These are phyloP conservation scores for Parastagonospora avenae DNA, from an alignment of 2,329 filamentous ascomycete genomes.

Conservation along the genomic window DNA sequence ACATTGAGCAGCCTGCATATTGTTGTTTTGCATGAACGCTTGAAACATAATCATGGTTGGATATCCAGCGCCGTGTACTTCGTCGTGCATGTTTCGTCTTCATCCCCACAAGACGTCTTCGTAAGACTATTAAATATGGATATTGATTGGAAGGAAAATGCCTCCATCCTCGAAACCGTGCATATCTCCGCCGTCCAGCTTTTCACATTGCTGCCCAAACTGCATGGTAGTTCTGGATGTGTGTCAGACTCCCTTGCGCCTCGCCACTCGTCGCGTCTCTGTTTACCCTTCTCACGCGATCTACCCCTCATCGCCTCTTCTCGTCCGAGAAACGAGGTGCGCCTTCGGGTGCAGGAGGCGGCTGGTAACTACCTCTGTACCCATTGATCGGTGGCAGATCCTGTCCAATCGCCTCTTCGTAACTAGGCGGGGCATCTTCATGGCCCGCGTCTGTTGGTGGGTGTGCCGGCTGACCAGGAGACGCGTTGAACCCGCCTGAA, in stretches of 20 bases:
- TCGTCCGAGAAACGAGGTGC: constrained; percentile 45
- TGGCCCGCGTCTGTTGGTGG: constrained; percentile 36
- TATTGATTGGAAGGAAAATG: constrained; percentile 22
- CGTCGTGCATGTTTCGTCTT: constrained; percentile 16
- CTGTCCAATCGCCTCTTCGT: constrained; percentile 89
- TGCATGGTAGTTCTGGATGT: neutral
- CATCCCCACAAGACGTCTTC: constrained; percentile 9
- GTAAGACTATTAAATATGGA: constrained; percentile 18
- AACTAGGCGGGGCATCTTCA: constrained; percentile 89
- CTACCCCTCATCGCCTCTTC: constrained; percentile 36
- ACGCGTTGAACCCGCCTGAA: constrained; percentile 18
- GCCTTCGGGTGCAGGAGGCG: constrained; percentile 47
- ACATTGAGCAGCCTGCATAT: neutral
- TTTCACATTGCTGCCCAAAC: constrained; percentile 3
- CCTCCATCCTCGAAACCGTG: constrained; percentile 3
- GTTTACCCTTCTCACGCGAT: neutral
- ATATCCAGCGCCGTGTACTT: constrained; percentile 12
- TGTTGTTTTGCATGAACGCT: neutral
- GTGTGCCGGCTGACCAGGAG: constrained; percentile 25
- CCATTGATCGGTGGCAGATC: constrained; percentile 75
- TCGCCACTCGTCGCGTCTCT: neutral
- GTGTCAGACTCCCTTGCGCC: constrained; percentile 4
- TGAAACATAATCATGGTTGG: constrained; percentile 18
- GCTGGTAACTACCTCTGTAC: constrained; percentile 68
- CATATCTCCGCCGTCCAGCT: constrained; percentile 6